phyloP scores from a whole-genome alignment of 78 protist genomes.

The Dictyostelium purpureum region DNA sequence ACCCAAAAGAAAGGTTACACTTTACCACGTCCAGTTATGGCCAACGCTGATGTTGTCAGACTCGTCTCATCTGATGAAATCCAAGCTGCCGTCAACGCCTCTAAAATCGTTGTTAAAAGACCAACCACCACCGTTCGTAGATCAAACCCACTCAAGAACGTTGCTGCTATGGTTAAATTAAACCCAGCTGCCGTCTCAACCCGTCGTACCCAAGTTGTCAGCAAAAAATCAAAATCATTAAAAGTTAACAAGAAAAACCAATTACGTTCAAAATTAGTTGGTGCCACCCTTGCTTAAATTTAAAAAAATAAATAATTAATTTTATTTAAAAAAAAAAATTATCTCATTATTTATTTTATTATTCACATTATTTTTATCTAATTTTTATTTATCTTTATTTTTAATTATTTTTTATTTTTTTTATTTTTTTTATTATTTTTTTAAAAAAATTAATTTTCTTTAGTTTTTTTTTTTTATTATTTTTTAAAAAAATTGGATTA shows the following conservation, averaged over 20 bases:
- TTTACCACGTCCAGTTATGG: conserved; percentile 95
- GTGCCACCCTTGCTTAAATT: not conserved
- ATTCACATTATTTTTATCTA: not conserved
- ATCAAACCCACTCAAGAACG: conserved; percentile 95
- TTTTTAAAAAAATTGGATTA: not conserved
- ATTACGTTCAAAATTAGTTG: not conserved
- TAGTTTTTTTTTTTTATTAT: too few species aligned
- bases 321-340: not conserved
- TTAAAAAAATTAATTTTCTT: not conserved
- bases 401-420: not conserved
- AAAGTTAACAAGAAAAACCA: conserved; percentile 13
- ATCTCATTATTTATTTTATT: not conserved
- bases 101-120: conserved; percentile 26
- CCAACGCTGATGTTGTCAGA: conserved; percentile 96
- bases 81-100: conserved; percentile 87
- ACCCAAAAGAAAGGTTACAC: conserved; percentile 86
- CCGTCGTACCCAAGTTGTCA: conserved; percentile 11
- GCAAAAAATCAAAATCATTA: not conserved
- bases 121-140: conserved; percentile 39
- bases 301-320: not conserved
- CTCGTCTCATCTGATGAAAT: conserved; percentile 97
- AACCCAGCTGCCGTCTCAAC: conserved; percentile 92
- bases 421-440: not conserved
- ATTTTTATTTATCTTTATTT: not conserved
- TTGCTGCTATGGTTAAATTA: conserved; percentile 79